Evolutionary conservation across 805 yeast genomes (phyloP).

Genomic region (Kazachstania taianensis): DNA sequence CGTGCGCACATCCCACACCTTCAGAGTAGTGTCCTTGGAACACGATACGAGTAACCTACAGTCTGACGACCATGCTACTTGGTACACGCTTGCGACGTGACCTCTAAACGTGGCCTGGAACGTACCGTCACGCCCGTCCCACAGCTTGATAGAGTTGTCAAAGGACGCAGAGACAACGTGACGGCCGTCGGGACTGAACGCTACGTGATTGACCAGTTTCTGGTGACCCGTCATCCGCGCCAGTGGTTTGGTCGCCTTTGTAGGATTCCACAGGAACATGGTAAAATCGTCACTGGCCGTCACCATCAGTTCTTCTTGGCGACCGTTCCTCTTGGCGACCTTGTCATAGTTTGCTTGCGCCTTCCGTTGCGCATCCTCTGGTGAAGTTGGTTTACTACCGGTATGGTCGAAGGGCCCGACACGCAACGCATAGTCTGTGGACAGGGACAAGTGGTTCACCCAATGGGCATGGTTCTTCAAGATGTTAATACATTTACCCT

Average conservation of each 20-base stretch:
- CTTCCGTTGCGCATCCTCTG: constrained; percentile 37
- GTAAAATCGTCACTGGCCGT: constrained; percentile 97
- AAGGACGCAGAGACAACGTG: constrained; percentile 85
- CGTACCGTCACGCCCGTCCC: constrained; percentile 93
- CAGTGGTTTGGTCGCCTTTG: constrained; percentile 68
- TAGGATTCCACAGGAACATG: constrained; percentile 95
- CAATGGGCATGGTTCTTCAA: constrained; percentile 91
- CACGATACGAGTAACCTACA: constrained; percentile 84
- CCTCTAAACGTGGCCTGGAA: constrained; percentile 88
- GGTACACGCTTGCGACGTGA: constrained; percentile 96
- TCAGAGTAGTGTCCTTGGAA: constrained; percentile 90
- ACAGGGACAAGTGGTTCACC: constrained; percentile 88
- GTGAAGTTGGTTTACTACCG: constrained; percentile 35
- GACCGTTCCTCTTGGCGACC: constrained; percentile 44
- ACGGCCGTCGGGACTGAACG: constrained; percentile 93
- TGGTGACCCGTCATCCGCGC: constrained; percentile 97
- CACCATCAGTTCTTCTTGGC: constrained; percentile 75
- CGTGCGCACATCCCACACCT: constrained; percentile 91
- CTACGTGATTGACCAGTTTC: constrained; percentile 89
- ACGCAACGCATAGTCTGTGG: constrained; percentile 81
- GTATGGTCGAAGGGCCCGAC: constrained; percentile 82
- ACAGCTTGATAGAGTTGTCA: constrained; percentile 87
- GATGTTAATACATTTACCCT: constrained; percentile 67
- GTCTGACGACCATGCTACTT: constrained; percentile 96
- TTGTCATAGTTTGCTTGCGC: constrained; percentile 47